Base-by-base conservation (phyloP, 2,329 filamentous ascomycete genomes). In the Phialemoniopsis sp. region DNA sequence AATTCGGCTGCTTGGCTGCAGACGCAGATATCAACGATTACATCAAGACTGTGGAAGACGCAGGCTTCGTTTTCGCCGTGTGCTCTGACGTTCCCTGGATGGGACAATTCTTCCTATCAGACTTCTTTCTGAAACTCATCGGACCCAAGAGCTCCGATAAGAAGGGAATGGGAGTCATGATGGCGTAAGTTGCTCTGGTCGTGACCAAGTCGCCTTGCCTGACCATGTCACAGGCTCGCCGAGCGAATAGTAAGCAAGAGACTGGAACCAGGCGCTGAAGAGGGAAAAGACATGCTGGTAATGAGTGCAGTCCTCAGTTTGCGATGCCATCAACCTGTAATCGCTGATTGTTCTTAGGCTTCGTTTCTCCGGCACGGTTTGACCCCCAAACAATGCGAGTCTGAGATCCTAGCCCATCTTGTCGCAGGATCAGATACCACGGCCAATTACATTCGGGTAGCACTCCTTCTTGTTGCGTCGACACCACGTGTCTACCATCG, bases 201-300 rank as follows among this genome's bases (percentile, higher is more conserved):
- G 14, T 4, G n/a, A n/a, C n/a, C 8, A n/a, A 4, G 29, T 19
- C 15, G 10, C 10, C 7, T 29, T 33, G 18, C 16, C 18, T 13
- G 6, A 13, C 21, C 8, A 8, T 14, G 29, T n/a, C 1, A 10
- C 19, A 39, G 32, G 7, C 19, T 35, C 14, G 31, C 37, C 4
- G 12, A 34, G 29, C 8, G 29, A 17, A 21, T 39, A 3, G 32
- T 34, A 4, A 10, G 26, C 18, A 32, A 28, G 28, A 31, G 32
- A 17, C 30, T 31, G 18, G 19, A 32, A 5, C n/a, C n/a, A 4
- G 21, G 54, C 5, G 49, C 51, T 5, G 56, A 59, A 34, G 40
- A 50, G 4, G 47, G 43, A 5, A 47, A 46, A 2, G 58, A 61
- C 12, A 60, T 61, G 55, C 14, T 40, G 28, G 36, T n/a, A n/a